Evolutionary conservation across 208 protist species (phyloP), one percentile per base, ranked within the genome.

Genomic region (Acanthamoeba lenticulata): DNA sequence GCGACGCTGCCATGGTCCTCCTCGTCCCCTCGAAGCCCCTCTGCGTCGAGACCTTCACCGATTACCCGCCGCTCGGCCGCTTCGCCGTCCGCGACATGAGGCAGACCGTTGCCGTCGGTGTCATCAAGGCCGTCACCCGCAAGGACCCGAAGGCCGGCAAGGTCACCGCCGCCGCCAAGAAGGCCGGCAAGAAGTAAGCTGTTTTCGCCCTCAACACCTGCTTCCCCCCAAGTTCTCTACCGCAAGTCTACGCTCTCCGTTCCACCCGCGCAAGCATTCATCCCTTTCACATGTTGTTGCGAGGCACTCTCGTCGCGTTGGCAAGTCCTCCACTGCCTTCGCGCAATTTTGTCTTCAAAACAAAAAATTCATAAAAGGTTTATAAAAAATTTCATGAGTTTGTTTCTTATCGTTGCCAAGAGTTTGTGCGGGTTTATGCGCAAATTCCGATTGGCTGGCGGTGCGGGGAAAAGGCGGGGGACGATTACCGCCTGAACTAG

Each of bases 51-150:
- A 65, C 97, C 49, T 99, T 99, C 96, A 97, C 96, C 57, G 96
- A 99, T 57, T 99, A 98, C 97, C 96, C 98, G 24, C 97, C 98
- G 83, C 98, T 99, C 29, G 98, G 98, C 89, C 98, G 98, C 95
- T 99, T 99, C 94, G 98, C 98, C 94, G 97, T 99, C 72, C 97
- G 98, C 79, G 98, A 99, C 92, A 99, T 99, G 98, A 95, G 97
- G 85, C 97, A 98, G 96, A 99, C 98, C 40, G 98, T 99, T 38
- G 99, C 98, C 83, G 98, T 99, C 94, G 99, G 99, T 95, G 97
- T 99, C 96, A 98, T 99, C 98, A 99, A 98, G 96, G 94, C 65
- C 19, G 97, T 98, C 62, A 74, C 65, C 65, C 65, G 65, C 65
- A 74, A 74, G 65, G 65, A 74, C 65, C 65, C 65, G 29, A 74